Base-by-base conservation (phyloP, 129 eudicot species). In the Artemisia tridentata region DNA sequence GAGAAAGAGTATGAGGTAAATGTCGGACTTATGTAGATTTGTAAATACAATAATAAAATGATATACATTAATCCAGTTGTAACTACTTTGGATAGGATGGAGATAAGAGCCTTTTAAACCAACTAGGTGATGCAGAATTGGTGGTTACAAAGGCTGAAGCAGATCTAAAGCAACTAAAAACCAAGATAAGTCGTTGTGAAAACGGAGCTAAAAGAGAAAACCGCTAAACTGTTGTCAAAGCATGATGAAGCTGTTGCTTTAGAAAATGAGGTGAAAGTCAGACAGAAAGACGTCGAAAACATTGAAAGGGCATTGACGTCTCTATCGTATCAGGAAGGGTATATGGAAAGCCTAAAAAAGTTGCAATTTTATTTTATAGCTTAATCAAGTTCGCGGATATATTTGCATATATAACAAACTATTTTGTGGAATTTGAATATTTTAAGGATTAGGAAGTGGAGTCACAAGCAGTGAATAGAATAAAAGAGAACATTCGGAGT, bases 101-200 rank as follows among this genome's bases (percentile, higher is more conserved):
- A 64, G 99, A 95, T 71, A 95, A 95, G 61, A 90, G 97, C 67
- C 92, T 95, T 67, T 97, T 90, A 84, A 97, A 95, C 73, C 97
- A 84, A 65, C 79, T 95, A 63, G 91, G 82, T 64, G 99, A 95
- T 79, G 99, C 99, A 55, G 90, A 90, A 84, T 85, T 83, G 62
- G 97, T 91, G 12, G 99, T 88, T 78, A 97, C 96, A 67, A 85
- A 67, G 65, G 84, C 91, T 61, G 99, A 90, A 82, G 88, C 92
- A 20, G 99, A 90, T 75, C 50, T 95, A 66, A 88, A 95, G 65
- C 97, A 95, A 73, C 79, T 95, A 80, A 82, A 88, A 80, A 90
- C 96, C 56, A 81, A 86, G 75, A 81, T 90, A 72, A 81, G 66
- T 68, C 96, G 88, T 74, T 66, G 84, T 76, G 96, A 90, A 90